phyloP scores from a whole-genome alignment of 2,329 filamentous ascomycete species.

The Chaetomium globosum region DNA sequence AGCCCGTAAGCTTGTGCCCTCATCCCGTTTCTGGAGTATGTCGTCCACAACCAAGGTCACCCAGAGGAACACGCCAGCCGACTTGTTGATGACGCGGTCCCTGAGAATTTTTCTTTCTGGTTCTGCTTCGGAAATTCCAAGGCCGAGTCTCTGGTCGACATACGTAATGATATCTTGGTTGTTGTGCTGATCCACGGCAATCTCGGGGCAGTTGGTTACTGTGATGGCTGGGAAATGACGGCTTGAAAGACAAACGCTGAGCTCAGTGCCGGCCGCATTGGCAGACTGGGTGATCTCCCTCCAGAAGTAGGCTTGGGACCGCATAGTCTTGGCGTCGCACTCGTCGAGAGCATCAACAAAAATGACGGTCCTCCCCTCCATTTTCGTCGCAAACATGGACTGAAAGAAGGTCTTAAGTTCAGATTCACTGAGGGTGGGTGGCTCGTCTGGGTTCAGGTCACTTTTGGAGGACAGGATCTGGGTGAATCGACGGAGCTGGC shows the following conservation, averaged over 20 bases:
- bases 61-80: not conserved
- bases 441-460: not conserved
- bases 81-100: not conserved
- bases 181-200: not conserved
- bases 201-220: not conserved
- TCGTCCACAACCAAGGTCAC: not conserved
- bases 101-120: not conserved
- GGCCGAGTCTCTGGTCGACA: not conserved
- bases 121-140: not conserved
- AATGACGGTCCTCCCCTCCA: not conserved
- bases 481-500: not conserved
- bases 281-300: not conserved
- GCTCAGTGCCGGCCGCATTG: not conserved
- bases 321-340: not conserved
- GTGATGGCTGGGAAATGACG: not conserved
- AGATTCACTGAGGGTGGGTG: not conserved
- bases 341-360: not conserved
- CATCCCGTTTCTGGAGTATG: not conserved
- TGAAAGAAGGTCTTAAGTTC: not conserved
- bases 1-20: not conserved
- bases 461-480: not conserved
- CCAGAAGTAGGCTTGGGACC: not conserved
- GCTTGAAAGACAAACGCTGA: not conserved
- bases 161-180: not conserved
- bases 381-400: not conserved